Base-by-base conservation (phyloP, 2,329 filamentous ascomycete species). In the Botrytis deweyae region DNA sequence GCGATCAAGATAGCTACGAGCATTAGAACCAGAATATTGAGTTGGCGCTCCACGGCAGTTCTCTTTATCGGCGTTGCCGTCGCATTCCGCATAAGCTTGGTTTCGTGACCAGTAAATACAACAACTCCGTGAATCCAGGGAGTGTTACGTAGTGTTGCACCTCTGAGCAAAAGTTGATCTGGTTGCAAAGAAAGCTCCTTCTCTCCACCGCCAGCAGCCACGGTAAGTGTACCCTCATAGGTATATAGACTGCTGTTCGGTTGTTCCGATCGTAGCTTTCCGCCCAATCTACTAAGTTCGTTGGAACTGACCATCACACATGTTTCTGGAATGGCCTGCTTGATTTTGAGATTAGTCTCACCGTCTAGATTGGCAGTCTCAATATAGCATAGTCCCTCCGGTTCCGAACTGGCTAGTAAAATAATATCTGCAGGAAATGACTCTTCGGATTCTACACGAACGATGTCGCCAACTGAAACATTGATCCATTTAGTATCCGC, bases 231-330 rank as follows among this genome's bases (percentile, higher is more conserved):
- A 58, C 95, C 96, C 83, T 99, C 97, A 82, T 98, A 99, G 0
- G 96, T 99, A 83, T 99, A 99, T 52, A 99, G 86, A 83, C 95
- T 98, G 85, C 94, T 98, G 86, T 99, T 99, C 36, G 96, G 96
- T 82, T 98, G 96, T 83, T 99, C 96, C 1, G 95, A 98, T 79
- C 93, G 92, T 78, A 99, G 86, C 76, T 92, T 92, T 44, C 96
- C 96, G 65, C 93, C 93, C 5, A 99, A 85, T 75, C 95, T 88
- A 80, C 94, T 93, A 76, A 99, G 86, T 79, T 98, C 95, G 76
- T 88, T 90, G 29, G 94, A 90, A 80, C 93, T 97, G 74, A 99
- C 94, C 81, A 98, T 87, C 75, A 92, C 87, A 22, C 92, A 91
- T 0, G 96, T 99, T 85, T 99, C 96, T 0, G 96, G 95, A 72